Conservation (phyloP, 2,329 filamentous ascomycete species). For the Aspergillus japonicus region DNA sequence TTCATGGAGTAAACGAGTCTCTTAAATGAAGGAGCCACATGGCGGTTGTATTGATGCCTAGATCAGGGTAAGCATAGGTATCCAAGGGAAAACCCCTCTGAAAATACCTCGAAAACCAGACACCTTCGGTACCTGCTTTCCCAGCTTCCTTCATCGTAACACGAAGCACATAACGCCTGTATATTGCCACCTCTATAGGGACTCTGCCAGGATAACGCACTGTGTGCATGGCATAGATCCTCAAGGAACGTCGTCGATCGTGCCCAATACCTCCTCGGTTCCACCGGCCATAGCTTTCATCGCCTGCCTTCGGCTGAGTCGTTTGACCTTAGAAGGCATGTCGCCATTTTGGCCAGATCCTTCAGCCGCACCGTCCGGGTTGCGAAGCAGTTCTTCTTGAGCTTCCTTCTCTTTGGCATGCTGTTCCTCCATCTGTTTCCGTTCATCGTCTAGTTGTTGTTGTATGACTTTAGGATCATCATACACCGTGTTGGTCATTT, state of each 20-base stretch:
- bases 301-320: constrained; percentile 30
- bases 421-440: constrained; percentile 47
- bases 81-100: background rate
- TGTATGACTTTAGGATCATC: constrained; percentile 43
- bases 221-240: constrained; percentile 1
- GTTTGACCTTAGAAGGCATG: constrained; percentile 29
- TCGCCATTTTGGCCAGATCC: constrained; percentile 31
- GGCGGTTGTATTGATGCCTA: background rate
- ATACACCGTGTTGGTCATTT: constrained; percentile 47
- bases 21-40: background rate
- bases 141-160: background rate
- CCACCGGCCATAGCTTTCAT: constrained; percentile 31
- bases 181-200: background rate
- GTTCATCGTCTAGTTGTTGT: constrained; percentile 45
- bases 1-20: background rate
- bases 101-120: background rate
- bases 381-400: constrained; percentile 44
- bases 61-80: background rate
- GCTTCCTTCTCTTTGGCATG: constrained; percentile 46
- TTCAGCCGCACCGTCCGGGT: constrained; percentile 37
- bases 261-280: constrained; percentile 42
- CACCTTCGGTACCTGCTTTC: background rate
- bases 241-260: constrained; percentile 38
- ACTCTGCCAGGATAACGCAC: background rate
- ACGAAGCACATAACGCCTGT: background rate